These are phyloP conservation scores for Annulohypoxylon stygium DNA, from an alignment of 495 filamentous ascomycete genomes.

Conservation along the genomic window DNA sequence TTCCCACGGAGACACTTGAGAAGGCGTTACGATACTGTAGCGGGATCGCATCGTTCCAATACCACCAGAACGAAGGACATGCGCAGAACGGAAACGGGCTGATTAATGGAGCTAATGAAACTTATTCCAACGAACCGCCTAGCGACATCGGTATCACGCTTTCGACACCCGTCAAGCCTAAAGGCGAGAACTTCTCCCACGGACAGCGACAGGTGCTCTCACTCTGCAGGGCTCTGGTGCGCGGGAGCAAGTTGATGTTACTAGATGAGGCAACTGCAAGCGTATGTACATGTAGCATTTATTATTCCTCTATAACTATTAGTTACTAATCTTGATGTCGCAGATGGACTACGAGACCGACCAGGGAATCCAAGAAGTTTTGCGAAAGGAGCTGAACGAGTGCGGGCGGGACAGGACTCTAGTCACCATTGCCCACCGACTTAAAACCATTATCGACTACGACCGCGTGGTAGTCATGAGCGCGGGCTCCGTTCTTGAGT, in stretches of 20 bases:
- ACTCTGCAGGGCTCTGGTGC: slow-evolving; percentile 67
- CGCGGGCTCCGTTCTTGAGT: slow-evolving; percentile 56
- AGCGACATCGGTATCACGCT: slow-evolving; percentile 52
- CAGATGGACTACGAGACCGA: slow-evolving; percentile 69
- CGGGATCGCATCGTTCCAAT: slow-evolving; percentile 61
- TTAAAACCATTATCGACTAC: slow-evolving; percentile 65
- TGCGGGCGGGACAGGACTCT: slow-evolving; percentile 60
- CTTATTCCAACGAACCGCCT: slow-evolving; percentile 37
- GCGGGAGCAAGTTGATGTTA: slow-evolving; percentile 66
- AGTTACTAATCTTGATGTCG: slow-evolving; percentile 4
- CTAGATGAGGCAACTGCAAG: slow-evolving; percentile 71
- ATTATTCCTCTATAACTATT: background rate
- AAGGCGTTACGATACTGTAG: slow-evolving; percentile 60
- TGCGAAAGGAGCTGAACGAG: slow-evolving; percentile 58
- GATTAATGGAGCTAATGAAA: slow-evolving; percentile 42
- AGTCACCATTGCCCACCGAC: slow-evolving; percentile 64
- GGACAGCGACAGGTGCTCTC: slow-evolving; percentile 71
- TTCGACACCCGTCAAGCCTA: slow-evolving; percentile 60
- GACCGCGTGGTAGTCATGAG: slow-evolving; percentile 65
- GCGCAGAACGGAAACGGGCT: slow-evolving; percentile 44
- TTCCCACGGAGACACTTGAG: slow-evolving; percentile 56
- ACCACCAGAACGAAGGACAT: slow-evolving; percentile 48
- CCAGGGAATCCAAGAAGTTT: slow-evolving; percentile 62
- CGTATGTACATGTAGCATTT: slow-evolving; percentile 26
- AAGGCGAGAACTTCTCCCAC: slow-evolving; percentile 69